Evolutionary conservation across 768 basidiomycete species (phyloP), one percentile per base, ranked within the genome.

Genomic region (Pleurotus sapidus): DNA sequence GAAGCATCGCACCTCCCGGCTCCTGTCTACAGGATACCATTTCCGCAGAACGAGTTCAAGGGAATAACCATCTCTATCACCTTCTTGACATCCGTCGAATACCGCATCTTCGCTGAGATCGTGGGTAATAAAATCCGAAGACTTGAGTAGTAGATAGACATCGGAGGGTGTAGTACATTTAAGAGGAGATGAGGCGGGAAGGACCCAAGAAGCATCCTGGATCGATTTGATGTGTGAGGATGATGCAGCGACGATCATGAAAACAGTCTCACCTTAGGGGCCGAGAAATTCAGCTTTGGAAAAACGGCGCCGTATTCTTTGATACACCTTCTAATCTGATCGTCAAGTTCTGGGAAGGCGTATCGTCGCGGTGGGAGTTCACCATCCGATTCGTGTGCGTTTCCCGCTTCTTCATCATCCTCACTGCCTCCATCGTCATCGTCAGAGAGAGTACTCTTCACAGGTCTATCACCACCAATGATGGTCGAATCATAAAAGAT

Each of bases 231-330:
- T 46, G 15, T 3, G 15, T 34, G 30, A 34, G 43, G 5, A 37
- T 14, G 5, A 20, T 6, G 12, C 25, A 6, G n/a, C 25, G 4
- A 45, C 20, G 6, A 23, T 25, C 9, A 23, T 7, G 38, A 34
- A 17, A 64, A 34, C 30, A 11, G 11, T 34, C 58, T 18, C 58
- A 90, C 95, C 75, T 88, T 89, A 12, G 95, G 95, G n/a, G 92
- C 88, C 5, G 94, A 92, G 74, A 95, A 97, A 66, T 97, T 98
- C 56, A 98, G 84, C 72, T 98, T 98, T 0, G 95, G 95, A 68
- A 98, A 98, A 25, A 96, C 88, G 5, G 88, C 88, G 2, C 84
- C 89, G 68, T 91, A 95, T 56, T 80, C 71, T 46, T 73, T 63
- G n/a, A 97, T 76, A 34, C 78, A 81, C 12, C 74, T 68, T 49